Base-by-base conservation (phyloP, 208 protist genomes). In the Leishmania tropica region DNA sequence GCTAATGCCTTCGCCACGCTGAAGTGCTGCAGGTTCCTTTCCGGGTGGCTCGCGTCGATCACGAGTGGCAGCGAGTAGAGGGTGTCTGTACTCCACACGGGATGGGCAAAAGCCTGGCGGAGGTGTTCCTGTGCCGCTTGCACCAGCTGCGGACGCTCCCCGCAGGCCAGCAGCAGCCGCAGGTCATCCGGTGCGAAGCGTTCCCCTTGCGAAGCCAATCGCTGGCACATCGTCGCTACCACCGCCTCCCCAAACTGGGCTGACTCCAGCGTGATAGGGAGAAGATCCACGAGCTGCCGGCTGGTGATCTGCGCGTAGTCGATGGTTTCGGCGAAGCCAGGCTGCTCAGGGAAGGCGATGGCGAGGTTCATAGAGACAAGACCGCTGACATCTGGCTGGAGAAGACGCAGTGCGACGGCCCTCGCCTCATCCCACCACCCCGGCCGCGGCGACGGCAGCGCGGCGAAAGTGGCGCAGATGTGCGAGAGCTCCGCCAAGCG, bases 391-490 rank as follows among this genome's bases (percentile, higher is more conserved):
- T 87, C 84, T 7, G 81, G 56, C 70, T 47, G 48, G 21, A 91
- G 60, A 37, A 94, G 84, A 8, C 93, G 92, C 68, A 87, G 79
- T 11, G 92, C 92, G 35, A 97, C 88, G 10, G 83, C 89, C 79
- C 88, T 89, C 17, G 94, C 92, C 84, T 97, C 94, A 3, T 76
- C 75, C 86, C 94, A 89, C 94, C 94, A 97, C 2, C 80, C 31
- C 47, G 92, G 94, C 48, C 60, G 82, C 62, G 73, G 78, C 28
- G 13, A 45, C 40, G 85, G 79, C 76, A 96, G 88, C 21, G 85
- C 81, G 13, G 92, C 87, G 79, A 96, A 95, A 13, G 92, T 94
- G 56, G 89, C 89, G 76, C 94, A 97, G 70, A 97, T 92, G 85
- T 96, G 92, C 53, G 90, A 93, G 45, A 97, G 90, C 88, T 97